Evolutionary conservation across 2,329 filamentous ascomycete genomes (phyloP).

Genomic region (Colletotrichum orchidophilum): DNA sequence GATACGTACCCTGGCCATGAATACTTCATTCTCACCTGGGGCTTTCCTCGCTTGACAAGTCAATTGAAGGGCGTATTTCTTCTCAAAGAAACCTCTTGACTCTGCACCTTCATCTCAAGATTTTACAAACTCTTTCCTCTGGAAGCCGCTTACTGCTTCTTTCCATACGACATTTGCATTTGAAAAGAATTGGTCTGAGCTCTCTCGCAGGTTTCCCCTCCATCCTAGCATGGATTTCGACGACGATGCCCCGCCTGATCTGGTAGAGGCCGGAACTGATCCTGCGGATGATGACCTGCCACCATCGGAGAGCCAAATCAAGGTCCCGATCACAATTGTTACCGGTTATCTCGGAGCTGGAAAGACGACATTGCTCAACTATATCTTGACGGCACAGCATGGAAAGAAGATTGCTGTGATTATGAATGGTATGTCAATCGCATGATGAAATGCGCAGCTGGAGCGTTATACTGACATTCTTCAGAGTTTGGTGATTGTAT

Average conservation of each 20-base stretch:
- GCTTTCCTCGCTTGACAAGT: not conserved
- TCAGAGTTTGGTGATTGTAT: constrained; percentile 84
- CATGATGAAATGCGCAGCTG: not conserved
- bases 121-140: not conserved
- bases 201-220: constrained; percentile 26
- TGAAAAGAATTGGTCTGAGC: constrained; percentile 18
- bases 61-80: not conserved
- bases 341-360: constrained; percentile 94
- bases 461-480: constrained; percentile 30
- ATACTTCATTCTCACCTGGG: not conserved
- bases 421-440: constrained; percentile 75
- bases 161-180: not conserved
- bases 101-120: too few species aligned
- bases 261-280: constrained; percentile 59
- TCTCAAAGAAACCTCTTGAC: not conserved
- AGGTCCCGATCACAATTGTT: constrained; percentile 86
- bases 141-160: not conserved
- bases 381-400: constrained; percentile 93
- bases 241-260: constrained; percentile 73
- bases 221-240: constrained; percentile 65
- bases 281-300: constrained; percentile 50
- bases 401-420: constrained; percentile 99
- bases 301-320: constrained; percentile 59
- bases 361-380: constrained; percentile 95
- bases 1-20: constrained; percentile 8